Evolutionary conservation across 1,139 yeast genomes (phyloP).

Genomic region (Nakaseomyces bracarensis): DNA sequence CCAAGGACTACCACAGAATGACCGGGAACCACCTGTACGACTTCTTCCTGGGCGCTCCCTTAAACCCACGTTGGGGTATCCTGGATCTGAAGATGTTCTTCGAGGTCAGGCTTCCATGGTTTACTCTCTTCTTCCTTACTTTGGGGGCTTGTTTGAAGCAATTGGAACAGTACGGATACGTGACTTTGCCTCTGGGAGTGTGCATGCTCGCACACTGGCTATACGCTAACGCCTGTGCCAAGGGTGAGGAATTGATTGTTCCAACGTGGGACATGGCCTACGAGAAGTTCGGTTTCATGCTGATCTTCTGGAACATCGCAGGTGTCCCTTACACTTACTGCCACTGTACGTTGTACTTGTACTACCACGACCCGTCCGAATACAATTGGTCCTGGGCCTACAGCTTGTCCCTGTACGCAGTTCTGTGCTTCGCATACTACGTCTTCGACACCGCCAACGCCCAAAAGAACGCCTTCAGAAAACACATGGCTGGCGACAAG

Average conservation of each 20-base stretch:
- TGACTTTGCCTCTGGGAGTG: constrained; percentile 67
- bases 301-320: constrained; percentile 96
- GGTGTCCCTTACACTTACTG: constrained; percentile 98
- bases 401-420: constrained; percentile 46
- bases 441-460: constrained; percentile 93
- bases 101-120: constrained; percentile 97
- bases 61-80: constrained; percentile 90
- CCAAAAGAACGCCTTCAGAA: constrained; percentile 91
- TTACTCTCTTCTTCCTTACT: constrained; percentile 70
- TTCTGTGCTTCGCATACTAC: constrained; percentile 67
- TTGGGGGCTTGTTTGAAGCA: constrained; percentile 71
- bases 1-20: constrained; percentile 77
- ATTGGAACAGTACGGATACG: constrained; percentile 69
- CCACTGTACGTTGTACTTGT: constrained; percentile 78
- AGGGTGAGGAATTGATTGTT: constrained; percentile 94
- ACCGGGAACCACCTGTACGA: constrained; percentile 88
- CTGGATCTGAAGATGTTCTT: constrained; percentile 93
- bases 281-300: constrained; percentile 97
- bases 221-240: constrained; percentile 93
- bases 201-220: constrained; percentile 82
- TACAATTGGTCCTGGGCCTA: constrained; percentile 62
- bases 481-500: constrained; percentile 73
- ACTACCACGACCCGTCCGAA: constrained; percentile 74
- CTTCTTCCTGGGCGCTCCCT: constrained; percentile 93
- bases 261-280: constrained; percentile 99